These are phyloP conservation scores for Trichoderma semiorbis DNA, from an alignment of 2,329 filamentous ascomycete genomes.

Conservation along the genomic window DNA sequence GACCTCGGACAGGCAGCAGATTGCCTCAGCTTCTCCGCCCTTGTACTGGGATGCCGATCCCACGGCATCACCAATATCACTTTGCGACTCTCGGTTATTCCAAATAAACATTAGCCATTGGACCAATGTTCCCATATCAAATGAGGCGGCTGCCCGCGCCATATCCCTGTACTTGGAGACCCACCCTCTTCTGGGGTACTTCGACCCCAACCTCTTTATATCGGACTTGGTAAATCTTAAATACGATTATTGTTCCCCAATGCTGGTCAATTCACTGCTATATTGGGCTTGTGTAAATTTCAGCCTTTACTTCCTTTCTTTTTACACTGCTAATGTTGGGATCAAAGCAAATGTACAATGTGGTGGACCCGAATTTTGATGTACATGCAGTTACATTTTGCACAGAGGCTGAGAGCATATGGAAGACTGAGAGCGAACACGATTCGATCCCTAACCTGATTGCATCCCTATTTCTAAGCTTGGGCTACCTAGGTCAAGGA, in stretches of 20 bases:
- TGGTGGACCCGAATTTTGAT: constrained; percentile 26
- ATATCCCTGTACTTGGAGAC: constrained; percentile 39
- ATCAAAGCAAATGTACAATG: constrained; percentile 35
- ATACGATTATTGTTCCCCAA: constrained; percentile 28
- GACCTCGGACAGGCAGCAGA: background rate
- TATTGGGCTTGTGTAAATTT: constrained; percentile 34
- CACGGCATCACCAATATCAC: background rate
- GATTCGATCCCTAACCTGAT: constrained; percentile 30
- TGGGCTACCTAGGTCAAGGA: constrained; percentile 35
- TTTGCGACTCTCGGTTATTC: background rate
- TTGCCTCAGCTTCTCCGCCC: background rate
- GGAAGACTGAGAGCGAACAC: constrained; percentile 20
- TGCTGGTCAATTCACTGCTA: constrained; percentile 35
- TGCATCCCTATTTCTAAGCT: constrained; percentile 32
- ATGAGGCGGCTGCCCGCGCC: constrained; percentile 30
- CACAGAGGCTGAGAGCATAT: constrained; percentile 28
- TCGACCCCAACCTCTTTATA: constrained; percentile 35
- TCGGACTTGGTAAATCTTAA: constrained; percentile 30
- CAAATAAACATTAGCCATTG: constrained; percentile 22
- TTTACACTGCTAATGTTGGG: background rate
- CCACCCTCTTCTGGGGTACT: constrained; percentile 36
- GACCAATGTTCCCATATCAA: constrained; percentile 32
- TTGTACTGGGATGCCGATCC: background rate
- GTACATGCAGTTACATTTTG: constrained; percentile 24
- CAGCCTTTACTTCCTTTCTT: background rate